These are phyloP conservation scores for Cryphonectria radicalis DNA, from an alignment of 2,329 filamentous ascomycete species.

Conservation along the genomic window DNA sequence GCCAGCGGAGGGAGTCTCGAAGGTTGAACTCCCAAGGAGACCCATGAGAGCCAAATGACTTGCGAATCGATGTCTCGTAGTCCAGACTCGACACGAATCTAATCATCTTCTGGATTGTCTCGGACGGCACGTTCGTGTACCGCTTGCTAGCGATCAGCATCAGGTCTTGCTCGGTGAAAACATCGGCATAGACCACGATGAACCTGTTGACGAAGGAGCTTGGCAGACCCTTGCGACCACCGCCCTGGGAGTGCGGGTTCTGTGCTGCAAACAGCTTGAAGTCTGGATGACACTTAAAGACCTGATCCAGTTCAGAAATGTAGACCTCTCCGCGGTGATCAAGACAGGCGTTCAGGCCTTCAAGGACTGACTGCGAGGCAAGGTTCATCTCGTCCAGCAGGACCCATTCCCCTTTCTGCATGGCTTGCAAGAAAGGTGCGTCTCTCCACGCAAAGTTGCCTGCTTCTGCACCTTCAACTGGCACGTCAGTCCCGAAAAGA, in stretches of 20 bases:
- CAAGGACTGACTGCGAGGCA: conserved; percentile 93
- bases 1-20: conserved; percentile 86
- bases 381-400: conserved; percentile 98
- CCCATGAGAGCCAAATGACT: conserved; percentile 63
- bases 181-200: conserved; percentile 94
- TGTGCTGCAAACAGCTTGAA: conserved; percentile 97
- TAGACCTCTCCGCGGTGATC: conserved; percentile 97
- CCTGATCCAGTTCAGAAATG: conserved; percentile 91
- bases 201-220: conserved; percentile 98
- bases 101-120: conserved; percentile 71
- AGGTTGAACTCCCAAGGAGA: conserved; percentile 97
- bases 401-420: conserved; percentile 97
- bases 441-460: conserved; percentile 96
- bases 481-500: conserved; percentile 94
- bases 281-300: conserved; percentile 84
- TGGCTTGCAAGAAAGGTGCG: conserved; percentile 91
- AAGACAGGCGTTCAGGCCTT: conserved; percentile 93
- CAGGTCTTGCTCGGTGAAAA: conserved; percentile 81
- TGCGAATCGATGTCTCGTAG: conserved; percentile 65
- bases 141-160: conserved; percentile 78
- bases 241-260: conserved; percentile 96
- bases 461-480: conserved; percentile 87
- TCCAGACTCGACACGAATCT: conserved; percentile 82
- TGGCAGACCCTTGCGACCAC: conserved; percentile 90
- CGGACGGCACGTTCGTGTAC: conserved; percentile 66